Percentiles rank a stretch among this genome's conserved stretches.
Evolutionary conservation across 768 basidiomycete species (phyloP).

Genomic region (Sistotremastrum niveocremeum): DNA sequence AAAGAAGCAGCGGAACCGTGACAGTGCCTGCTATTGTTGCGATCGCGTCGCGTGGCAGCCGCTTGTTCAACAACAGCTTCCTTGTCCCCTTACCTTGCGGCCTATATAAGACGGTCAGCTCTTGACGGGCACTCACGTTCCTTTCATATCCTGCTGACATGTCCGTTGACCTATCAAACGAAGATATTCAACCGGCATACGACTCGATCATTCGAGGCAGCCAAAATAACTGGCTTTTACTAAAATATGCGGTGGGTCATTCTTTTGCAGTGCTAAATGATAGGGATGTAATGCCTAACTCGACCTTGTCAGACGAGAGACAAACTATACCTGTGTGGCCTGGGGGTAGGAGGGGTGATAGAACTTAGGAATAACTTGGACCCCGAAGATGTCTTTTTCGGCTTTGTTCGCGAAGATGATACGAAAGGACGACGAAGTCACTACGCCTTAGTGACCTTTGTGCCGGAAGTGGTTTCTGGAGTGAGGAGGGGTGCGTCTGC

Average conservation of each 20-base stretch:
- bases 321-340: slow-evolving; percentile 3
- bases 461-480: slow-evolving; percentile 5
- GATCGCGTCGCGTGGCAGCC: not conserved
- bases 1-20: not conserved
- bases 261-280: not conserved
- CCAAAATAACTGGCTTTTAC: not conserved
- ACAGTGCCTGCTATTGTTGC: not conserved
- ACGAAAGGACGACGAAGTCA: not conserved
- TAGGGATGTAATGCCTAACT: not conserved
- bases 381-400: slow-evolving; percentile 6
- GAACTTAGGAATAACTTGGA: slow-evolving; percentile 1
- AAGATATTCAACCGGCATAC: not conserved
- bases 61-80: not conserved
- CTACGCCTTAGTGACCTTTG: slow-evolving; percentile 4
- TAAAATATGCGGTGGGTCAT: not conserved
- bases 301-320: slow-evolving; percentile 1
- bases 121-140: not conserved
- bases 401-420: slow-evolving; percentile 3
- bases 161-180: not conserved
- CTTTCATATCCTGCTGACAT: not conserved
- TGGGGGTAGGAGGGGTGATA: slow-evolving; percentile 3
- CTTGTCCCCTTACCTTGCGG: not conserved
- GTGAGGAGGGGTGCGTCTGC: slow-evolving; percentile 4
- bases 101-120: not conserved
- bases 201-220: not conserved